Conservation (phyloP, 169 alveolate genomes). For the Plasmodium fragile region DNA sequence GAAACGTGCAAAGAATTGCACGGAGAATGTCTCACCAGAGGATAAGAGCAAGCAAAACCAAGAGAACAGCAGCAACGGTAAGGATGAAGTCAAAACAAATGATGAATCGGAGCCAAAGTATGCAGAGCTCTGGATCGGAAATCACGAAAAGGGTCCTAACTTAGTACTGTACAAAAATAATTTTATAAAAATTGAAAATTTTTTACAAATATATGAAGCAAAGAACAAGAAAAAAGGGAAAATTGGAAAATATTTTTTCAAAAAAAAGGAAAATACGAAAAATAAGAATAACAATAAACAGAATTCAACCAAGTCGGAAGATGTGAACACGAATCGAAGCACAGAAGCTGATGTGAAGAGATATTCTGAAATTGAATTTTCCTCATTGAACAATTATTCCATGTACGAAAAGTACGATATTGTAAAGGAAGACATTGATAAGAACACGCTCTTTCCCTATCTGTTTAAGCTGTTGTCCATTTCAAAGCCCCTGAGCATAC, state of each 20-base stretch:
- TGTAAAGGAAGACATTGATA: slow-evolving; percentile 3
- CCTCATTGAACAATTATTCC: slow-evolving; percentile 3
- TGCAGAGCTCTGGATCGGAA: slow-evolving; percentile 86
- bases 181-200: slow-evolving; percentile 36
- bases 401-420: slow-evolving; percentile 11
- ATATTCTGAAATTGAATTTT: slow-evolving; percentile 17
- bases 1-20: background rate
- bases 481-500: slow-evolving; percentile 83
- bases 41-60: background rate
- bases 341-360: slow-evolving; percentile 21
- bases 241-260: background rate
- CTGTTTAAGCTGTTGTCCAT: slow-evolving; percentile 83
- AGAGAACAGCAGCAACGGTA: background rate
- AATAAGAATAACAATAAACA: slow-evolving; percentile 7
- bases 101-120: slow-evolving; percentile 26
- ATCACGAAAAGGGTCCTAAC: slow-evolving; percentile 81
- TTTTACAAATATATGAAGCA: slow-evolving; percentile 24
- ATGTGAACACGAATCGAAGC: background rate
- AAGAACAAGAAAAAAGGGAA: slow-evolving; percentile 29
- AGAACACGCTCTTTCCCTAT: slow-evolving; percentile 33
- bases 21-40: background rate
- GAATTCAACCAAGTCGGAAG: slow-evolving; percentile 15
- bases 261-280: slow-evolving; percentile 15
- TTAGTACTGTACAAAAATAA: slow-evolving; percentile 57
- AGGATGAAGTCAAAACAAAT: background rate